Conservation (phyloP, 495 filamentous ascomycete genomes). For the Penicillium chermesinum region DNA sequence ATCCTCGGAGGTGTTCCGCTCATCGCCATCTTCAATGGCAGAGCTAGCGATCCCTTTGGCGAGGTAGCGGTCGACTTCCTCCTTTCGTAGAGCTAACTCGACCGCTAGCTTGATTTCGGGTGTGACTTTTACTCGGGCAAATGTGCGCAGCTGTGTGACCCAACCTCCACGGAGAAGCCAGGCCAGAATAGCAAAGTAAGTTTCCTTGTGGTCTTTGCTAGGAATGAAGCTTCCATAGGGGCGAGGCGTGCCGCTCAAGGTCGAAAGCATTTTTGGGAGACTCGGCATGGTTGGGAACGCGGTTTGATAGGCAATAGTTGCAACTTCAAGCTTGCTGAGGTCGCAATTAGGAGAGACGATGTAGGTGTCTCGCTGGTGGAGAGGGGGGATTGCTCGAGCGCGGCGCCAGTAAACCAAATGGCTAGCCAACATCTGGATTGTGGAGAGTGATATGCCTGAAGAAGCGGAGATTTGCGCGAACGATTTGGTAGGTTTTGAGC, state of each 20-base stretch:
- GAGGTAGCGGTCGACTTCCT: slow-evolving; percentile 41
- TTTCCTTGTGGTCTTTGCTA: slow-evolving; percentile 77
- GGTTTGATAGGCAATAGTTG: slow-evolving; percentile 64
- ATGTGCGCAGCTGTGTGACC: slow-evolving; percentile 86
- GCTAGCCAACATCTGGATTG: slow-evolving; percentile 78
- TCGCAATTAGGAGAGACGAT: slow-evolving; percentile 90
- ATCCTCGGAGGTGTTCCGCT: slow-evolving; percentile 14
- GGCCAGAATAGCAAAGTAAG: slow-evolving; percentile 83
- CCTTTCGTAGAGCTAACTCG: slow-evolving; percentile 38
- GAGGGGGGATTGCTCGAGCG: slow-evolving; percentile 84
- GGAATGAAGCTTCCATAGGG: slow-evolving; percentile 79
- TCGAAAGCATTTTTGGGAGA: slow-evolving; percentile 77
- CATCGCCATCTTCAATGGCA: slow-evolving; percentile 10
- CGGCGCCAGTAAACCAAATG: slow-evolving; percentile 95
- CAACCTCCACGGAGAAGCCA: slow-evolving; percentile 90
- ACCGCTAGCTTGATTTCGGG: slow-evolving; percentile 47
- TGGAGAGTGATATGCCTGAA: slow-evolving; percentile 65
- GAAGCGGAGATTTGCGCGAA: slow-evolving; percentile 73
- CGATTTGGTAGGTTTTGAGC: slow-evolving; percentile 78
- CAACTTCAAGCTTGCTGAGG: slow-evolving; percentile 63
- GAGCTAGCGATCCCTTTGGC: slow-evolving; percentile 22
- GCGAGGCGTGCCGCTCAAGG: slow-evolving; percentile 69
- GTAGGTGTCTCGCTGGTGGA: slow-evolving; percentile 88
- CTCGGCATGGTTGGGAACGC: slow-evolving; percentile 76
- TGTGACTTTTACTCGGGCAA: slow-evolving; percentile 67